Percentiles rank a stretch among this genome's conserved stretches.
Evolutionary conservation across 768 basidiomycete genomes (phyloP).

Genomic region (Boletus sp.): DNA sequence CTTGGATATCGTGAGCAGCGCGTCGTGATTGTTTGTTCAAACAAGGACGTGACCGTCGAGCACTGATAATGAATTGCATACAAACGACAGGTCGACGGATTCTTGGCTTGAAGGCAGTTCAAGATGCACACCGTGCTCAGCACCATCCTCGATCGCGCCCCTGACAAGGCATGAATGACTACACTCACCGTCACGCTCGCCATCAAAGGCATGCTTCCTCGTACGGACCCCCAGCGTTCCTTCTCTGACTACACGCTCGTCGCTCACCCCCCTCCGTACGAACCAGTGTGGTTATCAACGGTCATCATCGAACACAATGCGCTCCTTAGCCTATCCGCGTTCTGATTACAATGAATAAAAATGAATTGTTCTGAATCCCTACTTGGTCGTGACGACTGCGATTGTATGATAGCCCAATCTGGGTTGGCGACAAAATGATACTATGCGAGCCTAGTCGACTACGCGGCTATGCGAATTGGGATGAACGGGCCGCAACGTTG

Average conservation of each 20-base stretch:
- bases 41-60: slow-evolving; percentile 2
- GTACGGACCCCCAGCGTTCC: slow-evolving; percentile 43
- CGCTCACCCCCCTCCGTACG: neutral
- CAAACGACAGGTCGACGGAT: slow-evolving; percentile 77
- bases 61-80: neutral
- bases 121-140: slow-evolving; percentile 91
- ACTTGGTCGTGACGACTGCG: too few species aligned
- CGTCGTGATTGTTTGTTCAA: neutral
- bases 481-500: too few species aligned
- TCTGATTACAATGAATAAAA: too few species aligned
- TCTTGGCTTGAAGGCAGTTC: slow-evolving; percentile 79
- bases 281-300: slow-evolving; percentile 75
- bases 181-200: slow-evolving; percentile 86
- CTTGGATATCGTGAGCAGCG: slow-evolving; percentile 75
- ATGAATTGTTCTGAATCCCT: too few species aligned
- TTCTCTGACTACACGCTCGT: neutral
- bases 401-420: too few species aligned
- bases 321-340: slow-evolving; percentile 80
- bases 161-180: slow-evolving; percentile 95
- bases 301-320: slow-evolving; percentile 90
- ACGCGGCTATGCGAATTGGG: too few species aligned
- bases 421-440: too few species aligned
- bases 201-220: slow-evolving; percentile 77
- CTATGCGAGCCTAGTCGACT: too few species aligned
- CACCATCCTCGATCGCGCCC: slow-evolving; percentile 93